These are phyloP conservation scores for Leccinum boreale DNA, from an alignment of 768 basidiomycete genomes.

Conservation along the genomic window DNA sequence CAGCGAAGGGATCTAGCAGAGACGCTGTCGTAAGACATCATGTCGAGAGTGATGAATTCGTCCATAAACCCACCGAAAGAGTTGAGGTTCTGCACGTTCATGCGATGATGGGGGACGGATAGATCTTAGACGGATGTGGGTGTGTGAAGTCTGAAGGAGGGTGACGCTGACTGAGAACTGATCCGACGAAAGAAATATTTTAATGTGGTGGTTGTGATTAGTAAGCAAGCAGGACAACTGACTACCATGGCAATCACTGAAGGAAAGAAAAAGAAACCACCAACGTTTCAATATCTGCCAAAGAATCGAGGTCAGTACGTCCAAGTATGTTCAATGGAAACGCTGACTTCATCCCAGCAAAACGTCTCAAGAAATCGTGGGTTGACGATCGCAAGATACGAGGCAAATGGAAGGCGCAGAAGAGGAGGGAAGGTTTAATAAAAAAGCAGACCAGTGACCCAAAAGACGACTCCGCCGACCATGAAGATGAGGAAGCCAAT, in stretches of 20 bases:
- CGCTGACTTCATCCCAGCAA: slow-evolving; percentile 46
- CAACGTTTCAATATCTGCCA: slow-evolving; percentile 69
- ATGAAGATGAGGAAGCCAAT: not conserved
- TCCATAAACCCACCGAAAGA: slow-evolving; percentile 55
- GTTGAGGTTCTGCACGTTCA: slow-evolving; percentile 92
- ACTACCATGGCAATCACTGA: slow-evolving; percentile 4
- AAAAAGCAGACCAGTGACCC: slow-evolving; percentile 5
- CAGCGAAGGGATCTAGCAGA: slow-evolving; percentile 87
- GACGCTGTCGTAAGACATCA: slow-evolving; percentile 13
- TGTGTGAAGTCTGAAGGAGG: slow-evolving; percentile 30
- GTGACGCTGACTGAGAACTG: slow-evolving; percentile 7
- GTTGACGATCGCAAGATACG: slow-evolving; percentile 74
- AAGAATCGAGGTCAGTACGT: slow-evolving; percentile 51
- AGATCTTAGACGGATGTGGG: slow-evolving; percentile 45
- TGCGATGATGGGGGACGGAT: slow-evolving; percentile 61
- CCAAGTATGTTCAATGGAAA: not conserved
- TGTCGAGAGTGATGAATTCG: not conserved
- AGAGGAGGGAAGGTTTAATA: slow-evolving; percentile 45
- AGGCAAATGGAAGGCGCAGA: slow-evolving; percentile 73
- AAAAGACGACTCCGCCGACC: not conserved
- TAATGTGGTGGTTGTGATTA: slow-evolving; percentile 22
- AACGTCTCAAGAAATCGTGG: slow-evolving; percentile 78
- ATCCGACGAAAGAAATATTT: slow-evolving; percentile 21
- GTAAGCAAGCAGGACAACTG: slow-evolving; percentile 15
- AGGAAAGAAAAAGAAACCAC: slow-evolving; percentile 49